Evolutionary conservation across 495 filamentous ascomycete genomes (phyloP).

Genomic region (Peziza echinospora): DNA sequence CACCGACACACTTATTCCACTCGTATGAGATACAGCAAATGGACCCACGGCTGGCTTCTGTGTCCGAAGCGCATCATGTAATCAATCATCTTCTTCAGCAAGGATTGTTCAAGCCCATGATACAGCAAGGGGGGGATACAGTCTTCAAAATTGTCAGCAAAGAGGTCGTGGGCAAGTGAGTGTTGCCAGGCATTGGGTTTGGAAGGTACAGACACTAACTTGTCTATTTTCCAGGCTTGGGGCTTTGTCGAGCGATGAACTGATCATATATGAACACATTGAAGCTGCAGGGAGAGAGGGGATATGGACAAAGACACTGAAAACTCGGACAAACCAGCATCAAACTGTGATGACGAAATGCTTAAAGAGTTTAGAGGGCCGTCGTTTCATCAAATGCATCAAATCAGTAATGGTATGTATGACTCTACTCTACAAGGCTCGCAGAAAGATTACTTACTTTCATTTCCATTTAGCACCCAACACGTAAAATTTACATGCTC

Average conservation of each 20-base stretch:
- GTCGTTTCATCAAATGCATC: conserved; percentile 34
- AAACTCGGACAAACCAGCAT: conserved; percentile 52
- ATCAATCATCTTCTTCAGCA: conserved; percentile 14
- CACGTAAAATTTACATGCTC: conserved; percentile 58
- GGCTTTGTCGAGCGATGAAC: conserved; percentile 36
- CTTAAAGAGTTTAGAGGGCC: conserved; percentile 53
- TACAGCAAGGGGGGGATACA: conserved; percentile 12
- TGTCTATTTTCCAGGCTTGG: conserved; percentile 9
- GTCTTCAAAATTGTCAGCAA: conserved; percentile 15
- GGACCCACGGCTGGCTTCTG: neutral
- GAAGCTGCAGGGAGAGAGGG: conserved; percentile 61
- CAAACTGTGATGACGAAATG: conserved; percentile 50
- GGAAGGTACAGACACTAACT: neutral
- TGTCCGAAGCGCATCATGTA: conserved; percentile 1
- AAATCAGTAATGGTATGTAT: conserved; percentile 34
- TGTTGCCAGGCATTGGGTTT: neutral
- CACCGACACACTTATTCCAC: neutral
- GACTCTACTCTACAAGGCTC: too few species aligned
- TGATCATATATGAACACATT: conserved; percentile 63
- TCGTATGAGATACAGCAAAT: neutral
- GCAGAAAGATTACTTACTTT: too few species aligned
- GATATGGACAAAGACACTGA: conserved; percentile 69
- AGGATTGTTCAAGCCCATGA: conserved; percentile 11
- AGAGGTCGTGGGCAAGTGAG: conserved; percentile 17
- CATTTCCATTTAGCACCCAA: conserved; percentile 26